Evolutionary conservation across 2,329 filamentous ascomycete species (phyloP), one percentile per base, ranked within the genome.

Genomic region (Shiraia sp.): DNA sequence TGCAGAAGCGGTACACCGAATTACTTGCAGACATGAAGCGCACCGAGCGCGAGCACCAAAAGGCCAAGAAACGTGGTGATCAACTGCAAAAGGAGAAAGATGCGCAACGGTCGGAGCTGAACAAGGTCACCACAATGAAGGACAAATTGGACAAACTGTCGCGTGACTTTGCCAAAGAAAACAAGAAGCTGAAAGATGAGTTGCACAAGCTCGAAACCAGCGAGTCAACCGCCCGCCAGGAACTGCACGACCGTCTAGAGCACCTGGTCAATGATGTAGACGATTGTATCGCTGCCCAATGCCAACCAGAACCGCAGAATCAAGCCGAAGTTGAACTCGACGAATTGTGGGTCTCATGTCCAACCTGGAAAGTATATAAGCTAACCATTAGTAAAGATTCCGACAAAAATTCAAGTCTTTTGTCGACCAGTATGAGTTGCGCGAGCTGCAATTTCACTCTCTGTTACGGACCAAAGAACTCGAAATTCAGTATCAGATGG

Each of bases 121-220:
- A 84, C 72, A 96, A 96, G 73, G 92, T 91, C 15, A 85, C 88
- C 14, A 87, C 86, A 1, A 82, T 97, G 65, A 96, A 95, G 70
- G 91, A 97, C 69, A 97, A 97, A 72, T 77, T 99, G 32, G 93
- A 99, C 72, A 99, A 97, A 68, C 77, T 99, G 23, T 96, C 91
- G 61, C 80, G 93, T 42, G 93, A 99, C 70, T 79, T 99, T 40
- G 93, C 95, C 47, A 88, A 92, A 60, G 93, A 99, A 65, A 99
- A 99, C 70, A 97, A 97, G 72, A 95, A 95, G 73, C 83, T 99
- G 53, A 97, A 97, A 72, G 93, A 99, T 70, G 95, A 96, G 70
- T 61, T 75, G 38, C 92, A 95, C 65, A 90, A 89, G 37, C 79
- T 96, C 19, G 87, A 92, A 59, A 90, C 92, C 53, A 88, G 82